Evolutionary conservation across 257 asterid genomes (phyloP), one percentile per base, ranked within the genome.

Genomic region (Capsicum rhomboideum): DNA sequence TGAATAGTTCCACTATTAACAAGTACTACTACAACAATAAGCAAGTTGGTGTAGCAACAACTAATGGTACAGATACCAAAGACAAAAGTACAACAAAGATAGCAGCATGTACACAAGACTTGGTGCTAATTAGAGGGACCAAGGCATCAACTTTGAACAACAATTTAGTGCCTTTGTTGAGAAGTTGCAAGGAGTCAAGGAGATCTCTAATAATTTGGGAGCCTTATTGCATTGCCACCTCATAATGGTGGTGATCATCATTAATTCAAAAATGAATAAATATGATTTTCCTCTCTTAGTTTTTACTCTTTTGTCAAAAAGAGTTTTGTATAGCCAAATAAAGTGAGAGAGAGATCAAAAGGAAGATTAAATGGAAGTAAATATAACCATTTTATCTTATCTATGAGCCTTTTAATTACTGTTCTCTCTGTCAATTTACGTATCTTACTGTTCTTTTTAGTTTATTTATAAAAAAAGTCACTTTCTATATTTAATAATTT

Each of bases 141-240:
- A 90, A 87, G 50, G 78, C 83, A 8, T 79, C 68, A 23, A 61
- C 50, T 52, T 37, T 34, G 40, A 79, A 79, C 83, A 79, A 55
- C 69, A 80, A 87, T 42, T 78, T 89, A 58, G 88, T 87, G 54
- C 89, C 93, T 69, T 82, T 86, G 21, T 50, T 86, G 81, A 89
- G 87, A 85, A 91, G 93, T 37, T 95, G 99, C 98, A 92, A 91
- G 42, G 94, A 92, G 83, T 81, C 90, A 0, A 89, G 89, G 78
- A 91, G 89, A 59, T 88, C 96, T 77, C 89, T 87, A 29, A 2
- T 82, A 79, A 81, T 88, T 42, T 88, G 94, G 92, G 92, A 90
- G 90, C 93, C 97, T 46, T 63, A 86, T 77, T 94, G 99, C 94
- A 90, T 95, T 84, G 96, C 97, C 80, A 92, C 99, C 29, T 93